A percentile compares a stretch with the other conserved stretches of the same genome.
These are phyloP conservation scores for Mollisiaceae sp. DNA, from an alignment of 2,329 filamentous ascomycete genomes.

Conservation along the genomic window DNA sequence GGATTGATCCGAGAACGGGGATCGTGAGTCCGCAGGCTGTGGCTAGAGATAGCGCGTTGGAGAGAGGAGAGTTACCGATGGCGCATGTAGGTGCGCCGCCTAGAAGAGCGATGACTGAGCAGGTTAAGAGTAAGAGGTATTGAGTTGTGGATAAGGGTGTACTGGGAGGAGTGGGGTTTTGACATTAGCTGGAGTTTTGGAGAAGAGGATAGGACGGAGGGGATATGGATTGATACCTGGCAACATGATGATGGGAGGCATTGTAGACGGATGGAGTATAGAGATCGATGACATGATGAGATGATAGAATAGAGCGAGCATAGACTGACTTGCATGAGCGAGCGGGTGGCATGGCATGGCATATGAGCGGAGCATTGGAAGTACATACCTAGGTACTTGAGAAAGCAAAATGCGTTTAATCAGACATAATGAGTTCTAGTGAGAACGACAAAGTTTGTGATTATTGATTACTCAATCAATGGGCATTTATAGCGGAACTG, in stretches of 20 bases:
- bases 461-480: too few relatives aligned
- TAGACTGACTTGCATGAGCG: too few relatives aligned
- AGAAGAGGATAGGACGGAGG: background rate
- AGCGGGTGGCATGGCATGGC: too few relatives aligned
- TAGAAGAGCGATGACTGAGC: constrained; percentile 4
- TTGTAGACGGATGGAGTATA: background rate
- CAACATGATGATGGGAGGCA: background rate
- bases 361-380: too few relatives aligned
- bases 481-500: too few relatives aligned
- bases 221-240: background rate
- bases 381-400: too few relatives aligned
- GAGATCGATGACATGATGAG: background rate
- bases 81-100: background rate
- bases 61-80: constrained; percentile 35
- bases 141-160: too few relatives aligned
- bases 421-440: too few relatives aligned
- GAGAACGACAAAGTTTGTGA: too few relatives aligned
- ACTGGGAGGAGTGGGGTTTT: background rate
- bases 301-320: background rate
- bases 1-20: constrained; percentile 43
- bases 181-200: background rate
- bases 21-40: constrained; percentile 42
- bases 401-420: too few relatives aligned
- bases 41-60: constrained; percentile 31
- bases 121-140: background rate